Percentiles rank a stretch among this genome's conserved stretches.
Evolutionary conservation across 1,139 yeast genomes (phyloP).

Genomic region (Candida neerlandica): DNA sequence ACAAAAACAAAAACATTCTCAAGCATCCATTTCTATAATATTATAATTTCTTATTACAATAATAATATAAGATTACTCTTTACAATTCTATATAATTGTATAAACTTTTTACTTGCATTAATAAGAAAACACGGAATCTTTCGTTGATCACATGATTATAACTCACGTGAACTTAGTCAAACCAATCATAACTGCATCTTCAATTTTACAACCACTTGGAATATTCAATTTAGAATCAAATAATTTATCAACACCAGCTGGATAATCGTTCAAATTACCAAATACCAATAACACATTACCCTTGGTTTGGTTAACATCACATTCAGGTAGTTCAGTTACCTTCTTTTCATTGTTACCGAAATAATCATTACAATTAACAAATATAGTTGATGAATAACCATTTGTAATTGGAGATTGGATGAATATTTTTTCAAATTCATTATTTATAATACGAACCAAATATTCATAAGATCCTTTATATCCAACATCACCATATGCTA

Average conservation of each 20-base stretch:
- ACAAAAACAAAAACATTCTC: too few relatives aligned
- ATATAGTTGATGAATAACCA: conserved; percentile 72
- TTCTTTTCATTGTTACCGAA: conserved; percentile 22
- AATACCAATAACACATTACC: conserved; percentile 52
- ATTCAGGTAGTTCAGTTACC: conserved; percentile 9
- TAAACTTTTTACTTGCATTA: too few relatives aligned
- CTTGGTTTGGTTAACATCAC: conserved; percentile 21
- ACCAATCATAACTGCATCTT: conserved; percentile 70
- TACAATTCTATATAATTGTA: too few relatives aligned
- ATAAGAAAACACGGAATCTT: too few relatives aligned
- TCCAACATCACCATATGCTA: conserved; percentile 69
- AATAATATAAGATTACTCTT: too few relatives aligned
- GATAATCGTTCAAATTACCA: conserved; percentile 64
- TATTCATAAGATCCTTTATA: conserved; percentile 71
- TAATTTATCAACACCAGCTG: conserved; percentile 53
- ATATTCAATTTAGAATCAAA: conserved; percentile 66
- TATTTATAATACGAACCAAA: conserved; percentile 65
- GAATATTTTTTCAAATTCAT: conserved; percentile 60
- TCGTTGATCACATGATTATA: background rate
- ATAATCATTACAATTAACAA: conserved; percentile 68
- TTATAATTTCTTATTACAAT: too few relatives aligned
- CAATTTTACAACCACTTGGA: conserved; percentile 62
- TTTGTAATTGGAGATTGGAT: conserved; percentile 67
- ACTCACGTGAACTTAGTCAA: conserved; percentile 42
- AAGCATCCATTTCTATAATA: too few relatives aligned